Base-by-base conservation (phyloP, 805 yeast genomes). In the Pichia cephalocereana region DNA sequence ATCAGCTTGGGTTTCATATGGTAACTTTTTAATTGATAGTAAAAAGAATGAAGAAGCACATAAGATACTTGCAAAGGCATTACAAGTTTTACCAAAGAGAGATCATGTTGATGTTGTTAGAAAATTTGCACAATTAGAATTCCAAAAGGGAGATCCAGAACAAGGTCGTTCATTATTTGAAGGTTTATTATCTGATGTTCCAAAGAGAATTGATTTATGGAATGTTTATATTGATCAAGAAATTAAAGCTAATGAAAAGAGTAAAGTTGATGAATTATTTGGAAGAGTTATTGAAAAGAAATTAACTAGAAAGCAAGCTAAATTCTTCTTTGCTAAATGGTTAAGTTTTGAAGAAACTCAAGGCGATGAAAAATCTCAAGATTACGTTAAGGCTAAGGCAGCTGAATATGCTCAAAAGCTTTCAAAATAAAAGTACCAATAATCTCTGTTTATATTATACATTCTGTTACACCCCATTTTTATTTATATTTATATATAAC, bases 111-210 rank as follows among this genome's bases (percentile, higher is more conserved):
- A 86, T 52, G 79, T 84, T 48, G 95, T 89, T 10, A 78, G 82
- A 58, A 89, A 86, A 65, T 90, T 88, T 68, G 96, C 95, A 26
- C 90, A 85, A 65, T 69, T 90, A 48, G 98, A 91, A 66, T 91
- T 83, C 65, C 57, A 72, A 47, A 82, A 83, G 66, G 98, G 98
- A 56, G 96, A 89, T 54, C 70, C 88, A 9, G 99, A 91, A 67
- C 91, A 90, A 65, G 99, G 95, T 47, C 82, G 98, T 63, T 86
- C 97, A 1, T 74, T 91, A 56, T 87, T 91, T 60, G 98, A 91
- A 70, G 98, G 97, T 50, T 76, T 91, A 54, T 66, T 91, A 46
- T 78, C 91, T 26, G 93, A 90, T 62, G 91, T 86, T 43, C 93
- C 96, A 46, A 88, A 88, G 74, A 80, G 95, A 69, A 78, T 87